A percentile compares a stretch with the other conserved stretches of the same genome.
phyloP scores from a whole-genome alignment of 1,284 basidiomycete species.

The Pseudozyma sp. region DNA sequence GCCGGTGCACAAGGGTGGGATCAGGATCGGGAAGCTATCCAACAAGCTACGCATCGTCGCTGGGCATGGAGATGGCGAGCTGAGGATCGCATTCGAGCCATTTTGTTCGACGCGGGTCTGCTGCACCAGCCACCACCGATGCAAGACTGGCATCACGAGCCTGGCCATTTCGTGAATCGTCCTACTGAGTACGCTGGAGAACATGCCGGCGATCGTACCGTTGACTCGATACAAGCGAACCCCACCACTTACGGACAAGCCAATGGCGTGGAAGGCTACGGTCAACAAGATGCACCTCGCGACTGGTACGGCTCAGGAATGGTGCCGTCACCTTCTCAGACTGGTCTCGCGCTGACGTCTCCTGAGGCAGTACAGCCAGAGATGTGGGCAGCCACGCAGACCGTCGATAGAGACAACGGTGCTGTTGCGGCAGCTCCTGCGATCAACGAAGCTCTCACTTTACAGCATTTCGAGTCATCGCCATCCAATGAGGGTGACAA shows the following conservation, averaged over 20 bases:
- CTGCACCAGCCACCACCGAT: constrained; percentile 17
- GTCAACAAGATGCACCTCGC: constrained; percentile 9
- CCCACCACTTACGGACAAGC: not conserved
- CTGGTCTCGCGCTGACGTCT: constrained; percentile 29
- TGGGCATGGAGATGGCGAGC: constrained; percentile 46
- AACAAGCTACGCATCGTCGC: constrained; percentile 18
- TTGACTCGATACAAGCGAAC: not conserved
- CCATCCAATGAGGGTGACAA: constrained; percentile 15
- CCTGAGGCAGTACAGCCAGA: constrained; percentile 34
- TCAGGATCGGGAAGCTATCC: constrained; percentile 17
- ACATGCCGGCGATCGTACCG: not conserved
- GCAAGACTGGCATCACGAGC: constrained; percentile 14
- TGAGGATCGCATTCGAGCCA: constrained; percentile 43
- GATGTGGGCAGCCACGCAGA: constrained; percentile 11
- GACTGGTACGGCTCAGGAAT: constrained; percentile 15
- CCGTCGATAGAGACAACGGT: not conserved
- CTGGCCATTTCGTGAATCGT: not conserved
- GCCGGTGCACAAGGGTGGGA: not conserved
- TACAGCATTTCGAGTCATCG: constrained; percentile 26
- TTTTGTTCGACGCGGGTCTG: constrained; percentile 35
- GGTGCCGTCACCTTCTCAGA: constrained; percentile 20
- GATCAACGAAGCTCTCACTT: constrained; percentile 5
- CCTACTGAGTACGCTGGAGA: not conserved
- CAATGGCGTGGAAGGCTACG: not conserved
- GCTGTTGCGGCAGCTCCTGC: constrained; percentile 1